Conservation (phyloP, 2,329 filamentous ascomycete species). For the Colletotrichum horii region DNA sequence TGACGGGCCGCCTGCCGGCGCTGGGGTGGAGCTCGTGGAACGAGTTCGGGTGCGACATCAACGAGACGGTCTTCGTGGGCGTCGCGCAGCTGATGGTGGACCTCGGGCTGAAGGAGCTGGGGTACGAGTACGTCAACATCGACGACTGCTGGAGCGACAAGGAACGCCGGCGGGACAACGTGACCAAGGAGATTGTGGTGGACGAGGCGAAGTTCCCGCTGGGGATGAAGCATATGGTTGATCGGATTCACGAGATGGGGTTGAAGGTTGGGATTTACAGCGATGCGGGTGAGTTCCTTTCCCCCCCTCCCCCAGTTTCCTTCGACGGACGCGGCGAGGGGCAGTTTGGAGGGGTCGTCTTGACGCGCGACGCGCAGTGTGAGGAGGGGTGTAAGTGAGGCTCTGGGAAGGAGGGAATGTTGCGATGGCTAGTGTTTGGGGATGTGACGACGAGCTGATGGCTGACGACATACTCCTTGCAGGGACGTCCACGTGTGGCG, state of each 20-base stretch:
- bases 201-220: conserved; percentile 59
- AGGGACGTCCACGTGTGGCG: conserved; percentile 52
- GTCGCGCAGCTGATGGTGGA: conserved; percentile 51
- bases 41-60: conserved; percentile 55
- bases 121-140: conserved; percentile 64
- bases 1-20: conserved; percentile 37
- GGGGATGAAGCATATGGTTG: conserved; percentile 59
- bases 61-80: conserved; percentile 52
- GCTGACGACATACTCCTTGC: background rate
- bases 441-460: background rate
- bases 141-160: conserved; percentile 67
- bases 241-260: conserved; percentile 59
- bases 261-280: conserved; percentile 70
- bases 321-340: background rate
- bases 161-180: conserved; percentile 40
- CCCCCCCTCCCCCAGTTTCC: too few relatives aligned
- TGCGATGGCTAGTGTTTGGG: background rate
- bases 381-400: background rate
- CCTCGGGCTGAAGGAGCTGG: conserved; percentile 55
- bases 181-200: conserved; percentile 47
- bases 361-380: background rate
- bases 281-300: conserved; percentile 46
- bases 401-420: background rate
- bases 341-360: background rate
- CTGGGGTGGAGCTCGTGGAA: conserved; percentile 61